These are phyloP conservation scores for Tephrocybe rancida DNA, from an alignment of 768 basidiomycete species.

Conservation along the genomic window DNA sequence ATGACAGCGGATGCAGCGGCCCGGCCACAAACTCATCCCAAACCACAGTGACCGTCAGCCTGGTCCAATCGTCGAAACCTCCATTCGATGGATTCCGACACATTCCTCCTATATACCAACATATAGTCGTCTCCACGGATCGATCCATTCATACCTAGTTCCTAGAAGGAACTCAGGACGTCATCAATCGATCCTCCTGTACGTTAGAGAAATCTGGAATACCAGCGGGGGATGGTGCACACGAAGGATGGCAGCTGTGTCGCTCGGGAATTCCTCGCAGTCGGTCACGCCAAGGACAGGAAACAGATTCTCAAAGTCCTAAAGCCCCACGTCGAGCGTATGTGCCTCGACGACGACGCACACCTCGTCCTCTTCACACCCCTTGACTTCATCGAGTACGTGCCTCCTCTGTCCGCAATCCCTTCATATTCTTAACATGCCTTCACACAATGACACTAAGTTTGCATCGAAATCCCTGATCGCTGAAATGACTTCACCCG, in stretches of 20 bases:
- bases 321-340: conserved; percentile 87
- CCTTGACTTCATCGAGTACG: conserved; percentile 87
- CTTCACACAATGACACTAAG: conserved; percentile 77
- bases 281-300: conserved; percentile 89
- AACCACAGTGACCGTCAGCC: too few relatives aligned
- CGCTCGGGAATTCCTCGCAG: conserved; percentile 83
- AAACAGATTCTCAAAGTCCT: conserved; percentile 90
- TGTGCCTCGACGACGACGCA: conserved; percentile 89
- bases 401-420: too few relatives aligned
- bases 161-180: too few relatives aligned
- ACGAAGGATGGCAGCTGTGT: conserved; percentile 89
- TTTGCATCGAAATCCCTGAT: conserved; percentile 81
- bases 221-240: conserved; percentile 96
- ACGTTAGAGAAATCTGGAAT: too few relatives aligned
- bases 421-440: not conserved
- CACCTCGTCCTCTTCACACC: conserved; percentile 90
- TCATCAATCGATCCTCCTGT: too few relatives aligned
- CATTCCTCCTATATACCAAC: too few relatives aligned
- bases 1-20: too few relatives aligned
- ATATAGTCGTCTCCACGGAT: too few relatives aligned
- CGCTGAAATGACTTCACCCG: conserved; percentile 61
- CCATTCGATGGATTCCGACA: too few relatives aligned
- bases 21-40: too few relatives aligned
- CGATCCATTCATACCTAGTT: too few relatives aligned
- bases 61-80: too few relatives aligned